Conservation (phyloP, 768 basidiomycete species). For the Kwoniella botswanensis region DNA sequence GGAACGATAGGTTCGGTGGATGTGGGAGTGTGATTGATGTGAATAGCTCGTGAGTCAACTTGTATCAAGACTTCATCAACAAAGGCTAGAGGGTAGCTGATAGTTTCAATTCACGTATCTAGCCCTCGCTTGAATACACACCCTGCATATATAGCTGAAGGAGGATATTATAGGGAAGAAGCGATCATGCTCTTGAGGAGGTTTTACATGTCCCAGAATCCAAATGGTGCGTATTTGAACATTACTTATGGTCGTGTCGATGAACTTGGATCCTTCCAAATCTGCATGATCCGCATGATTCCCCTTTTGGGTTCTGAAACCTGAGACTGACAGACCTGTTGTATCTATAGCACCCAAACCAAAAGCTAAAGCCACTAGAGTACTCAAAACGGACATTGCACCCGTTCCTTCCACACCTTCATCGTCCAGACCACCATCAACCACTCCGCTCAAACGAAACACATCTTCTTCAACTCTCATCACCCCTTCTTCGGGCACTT, state of each 20-base stretch:
- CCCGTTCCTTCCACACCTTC: constrained; percentile 44
- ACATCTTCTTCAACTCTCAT: constrained; percentile 1
- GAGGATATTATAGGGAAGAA: constrained; percentile 78
- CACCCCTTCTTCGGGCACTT: neutral
- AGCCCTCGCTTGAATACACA: constrained; percentile 69
- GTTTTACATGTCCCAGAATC: constrained; percentile 92
- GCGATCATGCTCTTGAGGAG: constrained; percentile 83
- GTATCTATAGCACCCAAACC: constrained; percentile 75
- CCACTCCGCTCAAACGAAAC: constrained; percentile 9
- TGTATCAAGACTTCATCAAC: too few species aligned
- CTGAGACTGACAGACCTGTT: too few species aligned
- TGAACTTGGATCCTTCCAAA: too few species aligned
- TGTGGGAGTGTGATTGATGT: constrained; percentile 93
- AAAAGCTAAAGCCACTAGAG: constrained; percentile 80
- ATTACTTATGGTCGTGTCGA: too few species aligned
- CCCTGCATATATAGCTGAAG: constrained; percentile 72
- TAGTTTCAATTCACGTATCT: neutral
- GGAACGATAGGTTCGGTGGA: constrained; percentile 94
- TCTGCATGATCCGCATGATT: too few species aligned
- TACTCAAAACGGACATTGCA: constrained; percentile 80
- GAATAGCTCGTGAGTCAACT: constrained; percentile 67
- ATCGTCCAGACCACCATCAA: constrained; percentile 35
- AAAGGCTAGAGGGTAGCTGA: neutral
- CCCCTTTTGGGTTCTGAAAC: too few species aligned
- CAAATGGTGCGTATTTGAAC: constrained; percentile 69